Evolutionary conservation across 2,329 filamentous ascomycete species (phyloP).

Genomic region (Fusarium keratoplasticum): DNA sequence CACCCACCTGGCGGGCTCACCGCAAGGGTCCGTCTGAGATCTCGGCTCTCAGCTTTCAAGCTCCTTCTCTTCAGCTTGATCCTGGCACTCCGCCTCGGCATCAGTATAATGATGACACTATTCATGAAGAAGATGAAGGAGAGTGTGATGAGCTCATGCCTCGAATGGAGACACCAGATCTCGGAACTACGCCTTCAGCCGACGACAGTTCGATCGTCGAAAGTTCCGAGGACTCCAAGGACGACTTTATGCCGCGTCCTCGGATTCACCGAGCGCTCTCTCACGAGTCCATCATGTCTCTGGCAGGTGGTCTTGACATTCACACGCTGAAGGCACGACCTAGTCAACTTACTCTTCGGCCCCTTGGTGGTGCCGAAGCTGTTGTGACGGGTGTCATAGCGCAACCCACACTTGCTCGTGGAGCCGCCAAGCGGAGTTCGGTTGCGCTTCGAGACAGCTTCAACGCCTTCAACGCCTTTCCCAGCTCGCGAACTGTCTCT

Average conservation of each 20-base stretch:
- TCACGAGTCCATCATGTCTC: slow-evolving; percentile 89
- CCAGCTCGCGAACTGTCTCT: slow-evolving; percentile 48
- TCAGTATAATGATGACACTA: slow-evolving; percentile 46
- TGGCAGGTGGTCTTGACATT: slow-evolving; percentile 89
- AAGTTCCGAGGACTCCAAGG: slow-evolving; percentile 47
- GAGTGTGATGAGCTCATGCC: slow-evolving; percentile 34
- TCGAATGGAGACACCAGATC: slow-evolving; percentile 39
- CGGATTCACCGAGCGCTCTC: slow-evolving; percentile 75
- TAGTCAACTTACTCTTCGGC: slow-evolving; percentile 75
- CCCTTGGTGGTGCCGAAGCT: slow-evolving; percentile 65
- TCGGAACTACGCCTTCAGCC: slow-evolving; percentile 45
- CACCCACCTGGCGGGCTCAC: slow-evolving; percentile 67
- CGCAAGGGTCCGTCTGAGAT: slow-evolving; percentile 68
- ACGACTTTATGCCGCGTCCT: slow-evolving; percentile 54
- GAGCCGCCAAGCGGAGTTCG: slow-evolving; percentile 61
- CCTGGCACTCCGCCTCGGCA: slow-evolving; percentile 44
- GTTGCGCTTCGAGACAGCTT: slow-evolving; percentile 69
- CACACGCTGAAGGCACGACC: slow-evolving; percentile 82
- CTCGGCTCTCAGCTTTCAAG: slow-evolving; percentile 63
- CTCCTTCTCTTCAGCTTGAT: slow-evolving; percentile 51
- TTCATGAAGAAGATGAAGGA: slow-evolving; percentile 55
- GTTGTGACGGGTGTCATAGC: slow-evolving; percentile 70
- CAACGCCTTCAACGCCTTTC: slow-evolving; percentile 48
- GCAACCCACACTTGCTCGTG: slow-evolving; percentile 66
- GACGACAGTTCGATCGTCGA: slow-evolving; percentile 51